Evolutionary conservation across 148 eudicot genomes (phyloP), one percentile per base, ranked within the genome.

Genomic region (Amaranthus palmeri): DNA sequence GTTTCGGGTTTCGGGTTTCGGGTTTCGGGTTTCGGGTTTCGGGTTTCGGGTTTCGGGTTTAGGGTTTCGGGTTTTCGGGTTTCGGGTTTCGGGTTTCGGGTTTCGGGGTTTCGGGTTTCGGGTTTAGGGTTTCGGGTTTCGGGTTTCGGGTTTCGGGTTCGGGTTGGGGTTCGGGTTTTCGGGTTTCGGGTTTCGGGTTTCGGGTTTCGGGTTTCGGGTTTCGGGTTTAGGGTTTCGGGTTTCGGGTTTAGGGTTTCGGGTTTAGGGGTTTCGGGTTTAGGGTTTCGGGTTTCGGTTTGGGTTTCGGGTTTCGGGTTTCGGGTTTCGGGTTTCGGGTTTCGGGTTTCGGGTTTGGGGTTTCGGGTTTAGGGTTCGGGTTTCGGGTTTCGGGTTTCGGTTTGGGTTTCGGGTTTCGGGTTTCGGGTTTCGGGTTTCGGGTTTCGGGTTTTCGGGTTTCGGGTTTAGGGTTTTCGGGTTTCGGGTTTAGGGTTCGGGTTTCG

Each of bases 221-320:
- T 65, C 58, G 70, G 55, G 70, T 43, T 70, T 70, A 54, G 61
- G 72, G 72, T 70, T 70, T 70, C 43, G 63, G 73, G 63, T 57
- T 70, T 57, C 15, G 54, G 73, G 73, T 45, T 57, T 70, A 45
- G 64, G 73, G 54, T 52, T 68, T 69, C 55, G 48, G 66, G 66
- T 62, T 62, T 42, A 62, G 48, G 66, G 66, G 47, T 65, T 65
- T 47, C 54, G 69, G 54, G 47, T 65, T 4, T 15, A 54, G 70
- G 72, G 45, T 69, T 69, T 52, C 12, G 72, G 72, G 55, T 69
- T 69, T 50, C 57, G 71, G 71, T 68, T 68, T 70, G n/a, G n/a
- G n/a, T n/a, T n/a, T n/a, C n/a, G 45, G 72, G 72, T n/a, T n/a
- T n/a, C n/a, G n/a, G n/a, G n/a, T n/a, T 51, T 70, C 56, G 43